Evolutionary conservation across 176 grass and related monocot genomes (phyloP).

Genomic region (Phragmites australis): DNA sequence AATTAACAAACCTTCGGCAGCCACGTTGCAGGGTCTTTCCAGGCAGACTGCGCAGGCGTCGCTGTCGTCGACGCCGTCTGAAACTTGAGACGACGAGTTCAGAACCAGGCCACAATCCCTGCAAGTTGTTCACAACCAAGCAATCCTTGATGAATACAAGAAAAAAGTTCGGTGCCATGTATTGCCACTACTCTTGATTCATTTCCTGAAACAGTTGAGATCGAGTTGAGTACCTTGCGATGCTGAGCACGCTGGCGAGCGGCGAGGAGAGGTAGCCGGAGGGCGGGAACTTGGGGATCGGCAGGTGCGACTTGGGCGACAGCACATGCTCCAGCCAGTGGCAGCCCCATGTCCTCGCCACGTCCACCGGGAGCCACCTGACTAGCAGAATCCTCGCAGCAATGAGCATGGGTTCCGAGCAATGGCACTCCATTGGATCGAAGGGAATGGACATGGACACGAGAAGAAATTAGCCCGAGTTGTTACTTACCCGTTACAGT

Average conservation of each 20-base stretch:
- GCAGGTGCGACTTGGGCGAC: constrained; percentile 55
- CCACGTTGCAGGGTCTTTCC: constrained; percentile 71
- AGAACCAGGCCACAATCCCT: constrained; percentile 59
- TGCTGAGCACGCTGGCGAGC: constrained; percentile 53
- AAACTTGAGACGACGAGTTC: constrained; percentile 1
- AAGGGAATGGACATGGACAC: neutral
- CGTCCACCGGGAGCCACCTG: constrained; percentile 85
- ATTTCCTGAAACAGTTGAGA: neutral
- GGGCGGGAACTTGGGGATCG: constrained; percentile 64
- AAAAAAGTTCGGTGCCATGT: neutral
- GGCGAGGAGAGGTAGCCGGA: constrained; percentile 68
- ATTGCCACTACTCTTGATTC: neutral
- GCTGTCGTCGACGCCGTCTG: constrained; percentile 31
- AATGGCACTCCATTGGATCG: neutral
- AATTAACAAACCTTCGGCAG: constrained; percentile 56
- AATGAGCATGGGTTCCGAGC: neutral
- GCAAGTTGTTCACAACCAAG: neutral
- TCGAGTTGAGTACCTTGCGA: constrained; percentile 61
- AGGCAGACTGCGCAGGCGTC: constrained; percentile 80
- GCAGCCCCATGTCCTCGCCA: constrained; percentile 64
- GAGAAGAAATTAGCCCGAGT: neutral
- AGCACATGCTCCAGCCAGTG: constrained; percentile 75
- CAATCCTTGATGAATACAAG: neutral
- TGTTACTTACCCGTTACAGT: constrained; percentile 66
- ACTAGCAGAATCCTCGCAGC: constrained; percentile 33